Percentiles rank a stretch among this genome's conserved stretches.
These are phyloP conservation scores for Aspergillus viridinutans DNA, from an alignment of 2,329 filamentous ascomycete genomes.

Conservation along the genomic window DNA sequence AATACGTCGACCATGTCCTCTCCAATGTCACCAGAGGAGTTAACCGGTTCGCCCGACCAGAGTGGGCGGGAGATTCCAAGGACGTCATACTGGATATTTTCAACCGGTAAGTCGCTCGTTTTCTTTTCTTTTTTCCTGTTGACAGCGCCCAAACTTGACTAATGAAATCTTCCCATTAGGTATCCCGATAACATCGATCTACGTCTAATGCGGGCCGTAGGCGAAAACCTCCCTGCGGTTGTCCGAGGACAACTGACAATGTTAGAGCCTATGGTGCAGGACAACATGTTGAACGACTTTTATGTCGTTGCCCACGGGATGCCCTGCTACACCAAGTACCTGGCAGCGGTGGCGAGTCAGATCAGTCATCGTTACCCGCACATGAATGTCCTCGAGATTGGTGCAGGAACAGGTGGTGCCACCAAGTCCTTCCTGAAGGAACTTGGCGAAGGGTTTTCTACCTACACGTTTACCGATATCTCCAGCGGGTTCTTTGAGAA, in stretches of 20 bases:
- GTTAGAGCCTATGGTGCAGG: constrained; percentile 35
- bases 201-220: constrained; percentile 13
- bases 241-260: constrained; percentile 33
- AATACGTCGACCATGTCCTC: constrained; percentile 10
- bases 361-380: constrained; percentile 40
- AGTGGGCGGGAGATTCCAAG: constrained; percentile 12
- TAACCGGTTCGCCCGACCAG: constrained; percentile 7
- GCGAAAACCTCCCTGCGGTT: constrained; percentile 32
- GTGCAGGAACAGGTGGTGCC: constrained; percentile 42
- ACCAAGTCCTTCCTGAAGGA: constrained; percentile 34
- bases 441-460: constrained; percentile 25
- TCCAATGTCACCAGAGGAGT: constrained; percentile 6
- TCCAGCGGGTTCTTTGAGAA: constrained; percentile 41
- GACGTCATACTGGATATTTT: constrained; percentile 6
- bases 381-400: no score
- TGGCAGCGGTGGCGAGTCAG: constrained; percentile 28
- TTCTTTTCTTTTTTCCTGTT: background rate
- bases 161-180: background rate
- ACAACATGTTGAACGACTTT: constrained; percentile 32
- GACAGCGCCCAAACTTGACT: no score
- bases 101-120: constrained; percentile 7
- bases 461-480: constrained; percentile 47
- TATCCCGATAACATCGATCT: constrained; percentile 7
- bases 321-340: constrained; percentile 16
- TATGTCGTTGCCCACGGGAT: constrained; percentile 28